A percentile compares a stretch with the other conserved stretches of the same genome.
These are phyloP conservation scores for Chaetomium tenue DNA, from an alignment of 495 filamentous ascomycete genomes.

Conservation along the genomic window DNA sequence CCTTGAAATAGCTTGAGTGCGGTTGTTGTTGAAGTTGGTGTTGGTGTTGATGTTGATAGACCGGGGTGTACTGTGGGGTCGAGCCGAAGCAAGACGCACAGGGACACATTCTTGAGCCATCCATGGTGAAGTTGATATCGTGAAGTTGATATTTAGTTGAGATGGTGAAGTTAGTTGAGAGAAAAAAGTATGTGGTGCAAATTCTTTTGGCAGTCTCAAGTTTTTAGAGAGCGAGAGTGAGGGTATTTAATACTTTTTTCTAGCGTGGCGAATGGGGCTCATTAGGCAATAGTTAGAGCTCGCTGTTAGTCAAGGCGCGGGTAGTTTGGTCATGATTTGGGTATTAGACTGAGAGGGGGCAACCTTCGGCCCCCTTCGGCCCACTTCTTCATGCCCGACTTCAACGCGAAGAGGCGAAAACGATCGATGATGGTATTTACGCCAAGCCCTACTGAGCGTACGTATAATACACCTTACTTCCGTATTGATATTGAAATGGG, in stretches of 20 bases:
- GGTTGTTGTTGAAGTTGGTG: not conserved
- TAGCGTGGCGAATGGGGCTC: not conserved
- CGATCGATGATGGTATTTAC: too few species aligned
- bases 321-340: too few species aligned
- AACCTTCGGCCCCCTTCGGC: too few species aligned
- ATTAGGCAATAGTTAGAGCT: too few species aligned
- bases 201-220: not conserved
- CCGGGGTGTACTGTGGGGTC: not conserved
- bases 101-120: conserved; percentile 22
- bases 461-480: too few species aligned
- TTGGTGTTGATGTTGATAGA: not conserved
- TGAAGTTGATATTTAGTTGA: conserved; percentile 11
- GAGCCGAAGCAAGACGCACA: conserved; percentile 29
- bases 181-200: not conserved
- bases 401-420: too few species aligned
- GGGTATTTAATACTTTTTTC: not conserved
- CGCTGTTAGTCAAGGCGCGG: too few species aligned
- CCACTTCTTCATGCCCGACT: too few species aligned
- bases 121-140: conserved; percentile 11
- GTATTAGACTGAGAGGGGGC: too few species aligned
- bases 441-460: too few species aligned
- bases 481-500: too few species aligned
- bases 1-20: not conserved
- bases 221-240: not conserved
- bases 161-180: conserved; percentile 1